A percentile compares a stretch with the other conserved stretches of the same genome.
These are phyloP conservation scores for Candida schatavii DNA, from an alignment of 805 yeast genomes.

Conservation along the genomic window DNA sequence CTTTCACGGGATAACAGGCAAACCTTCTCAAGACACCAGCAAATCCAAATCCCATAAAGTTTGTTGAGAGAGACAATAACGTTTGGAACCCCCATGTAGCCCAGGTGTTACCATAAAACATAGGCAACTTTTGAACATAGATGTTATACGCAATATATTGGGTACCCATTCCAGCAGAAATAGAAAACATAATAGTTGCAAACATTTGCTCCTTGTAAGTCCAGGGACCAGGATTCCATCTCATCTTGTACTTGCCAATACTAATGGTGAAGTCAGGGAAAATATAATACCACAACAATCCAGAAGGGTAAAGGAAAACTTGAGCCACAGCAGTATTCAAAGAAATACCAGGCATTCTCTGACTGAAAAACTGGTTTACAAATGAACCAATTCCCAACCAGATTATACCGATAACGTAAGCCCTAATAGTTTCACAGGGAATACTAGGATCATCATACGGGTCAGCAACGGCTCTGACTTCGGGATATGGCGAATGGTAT, in stretches of 20 bases:
- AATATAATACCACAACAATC: conserved; percentile 32
- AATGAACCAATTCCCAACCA: conserved; percentile 51
- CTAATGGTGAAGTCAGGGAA: conserved; percentile 42
- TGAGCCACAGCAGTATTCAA: conserved; percentile 44
- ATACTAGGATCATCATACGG: conserved; percentile 36
- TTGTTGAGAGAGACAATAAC: conserved; percentile 21
- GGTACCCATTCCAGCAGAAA: conserved; percentile 24
- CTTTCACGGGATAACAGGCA: conserved; percentile 47
- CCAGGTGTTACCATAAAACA: conserved; percentile 24
- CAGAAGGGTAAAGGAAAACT: conserved; percentile 45
- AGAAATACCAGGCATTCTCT: conserved; percentile 49
- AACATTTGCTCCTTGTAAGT: conserved; percentile 63
- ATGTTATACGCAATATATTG: conserved; percentile 30
- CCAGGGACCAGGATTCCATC: conserved; percentile 65
- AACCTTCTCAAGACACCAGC: conserved; percentile 27
- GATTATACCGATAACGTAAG: too few species aligned
- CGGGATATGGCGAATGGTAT: conserved; percentile 41
- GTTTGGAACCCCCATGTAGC: conserved; percentile 25
- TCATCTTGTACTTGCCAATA: conserved; percentile 12
- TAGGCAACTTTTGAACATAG: conserved; percentile 20
- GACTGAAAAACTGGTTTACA: conserved; percentile 54
- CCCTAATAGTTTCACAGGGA: conserved; percentile 50
- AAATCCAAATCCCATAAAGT: conserved; percentile 29
- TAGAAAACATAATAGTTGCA: conserved; percentile 44
- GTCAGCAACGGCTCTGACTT: too few species aligned